Evolutionary conservation across 306 rosid species (phyloP), one percentile per base, ranked within the genome.

Genomic region (Trichosanthes truncata): DNA sequence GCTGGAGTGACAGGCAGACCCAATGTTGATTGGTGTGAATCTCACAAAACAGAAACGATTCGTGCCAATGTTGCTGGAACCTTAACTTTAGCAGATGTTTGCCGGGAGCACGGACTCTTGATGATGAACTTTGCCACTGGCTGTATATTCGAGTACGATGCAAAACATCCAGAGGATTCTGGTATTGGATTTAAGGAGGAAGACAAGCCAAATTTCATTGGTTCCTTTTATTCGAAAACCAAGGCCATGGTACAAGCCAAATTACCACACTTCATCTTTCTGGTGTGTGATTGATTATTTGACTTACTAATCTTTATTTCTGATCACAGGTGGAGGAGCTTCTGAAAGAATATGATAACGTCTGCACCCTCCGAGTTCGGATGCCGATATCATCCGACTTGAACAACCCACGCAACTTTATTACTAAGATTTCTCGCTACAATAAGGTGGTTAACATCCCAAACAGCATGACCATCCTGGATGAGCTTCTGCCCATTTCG

Each of bases 111-210:
- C 61, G 90, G 88, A 5, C 82, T 90, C 67, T 85, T 90, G 85
- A 72, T 90, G 95, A 74, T 89, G 51, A 90, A 90, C 79, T 90
- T 84, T 74, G 95, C 95, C 57, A 90, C 91, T 14, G 92, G 95
- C 36, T 90, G 92, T 81, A 89, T 90, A 65, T 88, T 88, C 77
- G 95, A 90, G 87, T 90, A 90, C 49, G 84, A 90, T 38, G 71
- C 81, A 36, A 84, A 85, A 80, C 95, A 90, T 83, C 95, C 91
- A 43, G 85, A 87, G 81, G 90, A 87, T 35, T 90, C 95, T 55
- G 91, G 95, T 82, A 89, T 89, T 80, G 95, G 95, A 33, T 90
- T 84, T 74, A 89, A 82, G 86, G 95, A 90, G 83, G 95, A 90
- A 82, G 95, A 90, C 80, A 87, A 63, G 10, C 92, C 92, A 63